Conservation (phyloP, 2,329 filamentous ascomycete species). For the Intubia oerlemansii region DNA sequence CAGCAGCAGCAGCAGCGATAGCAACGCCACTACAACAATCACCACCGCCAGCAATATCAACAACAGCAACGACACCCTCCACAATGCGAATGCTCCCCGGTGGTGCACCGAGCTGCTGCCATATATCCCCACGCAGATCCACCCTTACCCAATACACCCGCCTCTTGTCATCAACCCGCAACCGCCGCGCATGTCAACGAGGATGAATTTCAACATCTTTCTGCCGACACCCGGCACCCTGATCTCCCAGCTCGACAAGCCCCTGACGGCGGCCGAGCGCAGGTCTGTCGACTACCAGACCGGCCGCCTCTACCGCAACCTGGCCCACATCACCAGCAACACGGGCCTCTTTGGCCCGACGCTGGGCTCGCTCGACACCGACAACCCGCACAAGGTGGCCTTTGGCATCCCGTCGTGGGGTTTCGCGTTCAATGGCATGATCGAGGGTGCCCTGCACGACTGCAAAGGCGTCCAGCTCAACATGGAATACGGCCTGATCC, state of each 20-base stretch:
- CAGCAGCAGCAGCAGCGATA: no score
- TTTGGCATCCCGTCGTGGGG: constrained; percentile 23
- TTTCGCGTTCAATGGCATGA: constrained; percentile 30
- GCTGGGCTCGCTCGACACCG: not conserved
- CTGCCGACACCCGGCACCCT: constrained; percentile 16
- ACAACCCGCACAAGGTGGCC: not conserved
- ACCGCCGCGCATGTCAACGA: not conserved
- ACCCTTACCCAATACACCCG: not conserved
- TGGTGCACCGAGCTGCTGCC: no score
- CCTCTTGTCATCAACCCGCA: not conserved
- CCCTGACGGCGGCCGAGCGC: constrained; percentile 16
- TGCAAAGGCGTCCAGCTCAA: constrained; percentile 37
- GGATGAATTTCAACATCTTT: constrained; percentile 18
- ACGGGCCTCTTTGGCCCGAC: constrained; percentile 26
- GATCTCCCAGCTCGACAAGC: constrained; percentile 15
- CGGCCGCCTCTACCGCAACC: constrained; percentile 21
- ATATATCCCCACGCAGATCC: not conserved
- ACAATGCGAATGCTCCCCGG: no score
- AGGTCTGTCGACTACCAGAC: constrained; percentile 22
- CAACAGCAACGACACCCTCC: no score
- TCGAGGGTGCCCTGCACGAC: constrained; percentile 35
- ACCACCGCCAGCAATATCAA: no score
- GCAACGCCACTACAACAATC: not conserved
- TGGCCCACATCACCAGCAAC: constrained; percentile 23
- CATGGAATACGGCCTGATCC: constrained; percentile 32